A percentile compares a stretch with the other conserved stretches of the same genome.
Conservation (phyloP, 2,329 filamentous ascomycete genomes). For the Fusarium gaditjirri region DNA sequence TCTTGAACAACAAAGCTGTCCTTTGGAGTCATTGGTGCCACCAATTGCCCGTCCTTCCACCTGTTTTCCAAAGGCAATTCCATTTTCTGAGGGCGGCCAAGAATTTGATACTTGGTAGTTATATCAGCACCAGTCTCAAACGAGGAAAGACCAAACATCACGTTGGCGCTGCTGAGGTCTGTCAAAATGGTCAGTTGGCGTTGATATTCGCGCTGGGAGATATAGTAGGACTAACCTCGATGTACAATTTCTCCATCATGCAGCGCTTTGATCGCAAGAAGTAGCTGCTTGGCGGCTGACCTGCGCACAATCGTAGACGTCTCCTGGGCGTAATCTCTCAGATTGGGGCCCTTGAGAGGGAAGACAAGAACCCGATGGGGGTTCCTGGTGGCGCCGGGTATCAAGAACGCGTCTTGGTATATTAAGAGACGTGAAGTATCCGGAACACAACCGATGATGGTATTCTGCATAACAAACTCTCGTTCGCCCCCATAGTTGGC, state of each 20-base stretch:
- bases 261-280: background rate
- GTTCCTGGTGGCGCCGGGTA: background rate
- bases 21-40: background rate
- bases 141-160: background rate
- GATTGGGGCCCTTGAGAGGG: background rate
- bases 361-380: background rate
- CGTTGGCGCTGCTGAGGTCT: background rate
- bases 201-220: rapidly evolving
- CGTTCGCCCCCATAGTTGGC: background rate
- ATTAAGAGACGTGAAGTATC: background rate
- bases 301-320: background rate
- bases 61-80: rapidly evolving
- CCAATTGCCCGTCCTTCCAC: background rate
- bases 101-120: background rate
- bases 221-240: background rate
- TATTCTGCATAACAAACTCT: background rate
- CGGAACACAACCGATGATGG: background rate
- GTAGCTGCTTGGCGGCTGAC: background rate
- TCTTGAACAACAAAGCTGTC: background rate
- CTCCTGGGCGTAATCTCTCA: background rate
- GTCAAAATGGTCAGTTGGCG: rapidly evolving
- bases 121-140: background rate
- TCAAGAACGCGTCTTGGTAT: background rate
- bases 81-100: background rate
- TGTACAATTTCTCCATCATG: background rate